phyloP scores from a whole-genome alignment of 768 basidiomycete genomes.

The Lactarius deliciosus region DNA sequence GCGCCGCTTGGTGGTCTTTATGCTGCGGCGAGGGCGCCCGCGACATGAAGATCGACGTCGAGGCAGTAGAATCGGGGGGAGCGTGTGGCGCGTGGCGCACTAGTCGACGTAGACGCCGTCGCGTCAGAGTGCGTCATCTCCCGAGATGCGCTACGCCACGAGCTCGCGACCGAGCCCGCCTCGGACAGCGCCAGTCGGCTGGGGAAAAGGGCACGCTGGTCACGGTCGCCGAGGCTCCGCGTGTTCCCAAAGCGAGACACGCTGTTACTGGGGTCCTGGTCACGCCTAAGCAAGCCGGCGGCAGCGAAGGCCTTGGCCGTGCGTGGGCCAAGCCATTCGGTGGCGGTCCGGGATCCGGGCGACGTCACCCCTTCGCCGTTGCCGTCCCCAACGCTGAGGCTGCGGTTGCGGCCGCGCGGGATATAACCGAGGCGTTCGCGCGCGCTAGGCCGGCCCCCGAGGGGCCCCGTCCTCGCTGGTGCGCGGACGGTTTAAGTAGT shows the following conservation, averaged over 20 bases:
- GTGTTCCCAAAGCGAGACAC: slow-evolving; percentile 33
- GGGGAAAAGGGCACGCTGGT: slow-evolving; percentile 35
- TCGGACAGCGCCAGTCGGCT: slow-evolving; percentile 43
- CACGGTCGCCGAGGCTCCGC: slow-evolving; percentile 39
- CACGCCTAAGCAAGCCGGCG: slow-evolving; percentile 52
- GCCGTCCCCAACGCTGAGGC: slow-evolving; percentile 62
- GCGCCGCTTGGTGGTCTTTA: slow-evolving; percentile 38
- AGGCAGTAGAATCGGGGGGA: slow-evolving; percentile 66
- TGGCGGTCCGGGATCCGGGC: slow-evolving; percentile 31
- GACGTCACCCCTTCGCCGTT: slow-evolving; percentile 26
- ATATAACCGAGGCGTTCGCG: slow-evolving; percentile 19
- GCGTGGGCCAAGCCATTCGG: slow-evolving; percentile 70
- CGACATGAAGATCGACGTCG: slow-evolving; percentile 57
- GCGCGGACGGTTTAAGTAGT: slow-evolving; percentile 32
- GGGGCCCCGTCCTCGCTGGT: slow-evolving; percentile 33
- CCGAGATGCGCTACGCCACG: slow-evolving; percentile 30
- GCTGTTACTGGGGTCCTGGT: slow-evolving; percentile 22
- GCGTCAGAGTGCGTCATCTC: slow-evolving; percentile 40
- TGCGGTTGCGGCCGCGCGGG: slow-evolving; percentile 53
- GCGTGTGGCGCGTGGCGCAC: slow-evolving; percentile 44
- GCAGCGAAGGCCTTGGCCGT: slow-evolving; percentile 73
- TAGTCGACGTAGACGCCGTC: slow-evolving; percentile 48
- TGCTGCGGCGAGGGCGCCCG: slow-evolving; percentile 43
- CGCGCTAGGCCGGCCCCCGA: slow-evolving; percentile 17
- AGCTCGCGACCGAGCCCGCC: slow-evolving; percentile 21